Percentiles rank a stretch among this genome's conserved stretches.
phyloP scores from a whole-genome alignment of 768 basidiomycete species.

The Kwoniella pini region DNA sequence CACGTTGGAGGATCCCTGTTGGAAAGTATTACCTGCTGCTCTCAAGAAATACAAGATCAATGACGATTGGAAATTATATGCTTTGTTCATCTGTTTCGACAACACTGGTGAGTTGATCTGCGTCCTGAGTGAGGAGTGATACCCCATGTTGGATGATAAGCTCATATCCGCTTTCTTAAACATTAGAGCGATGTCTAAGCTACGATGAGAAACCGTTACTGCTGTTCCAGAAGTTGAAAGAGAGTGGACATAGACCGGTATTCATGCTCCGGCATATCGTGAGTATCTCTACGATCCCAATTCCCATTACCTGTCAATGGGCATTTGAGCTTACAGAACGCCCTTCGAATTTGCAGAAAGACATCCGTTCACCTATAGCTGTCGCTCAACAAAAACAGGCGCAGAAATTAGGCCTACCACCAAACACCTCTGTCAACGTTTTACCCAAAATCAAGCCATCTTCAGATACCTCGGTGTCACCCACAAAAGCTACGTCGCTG shows the following conservation, averaged over 20 bases:
- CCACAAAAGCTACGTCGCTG: slow-evolving; percentile 35
- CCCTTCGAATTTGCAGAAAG: slow-evolving; percentile 54
- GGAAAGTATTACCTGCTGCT: slow-evolving; percentile 96
- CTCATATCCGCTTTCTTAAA: background rate
- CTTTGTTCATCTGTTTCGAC: slow-evolving; percentile 99
- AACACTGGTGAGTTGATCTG: slow-evolving; percentile 69
- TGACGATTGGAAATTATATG: slow-evolving; percentile 98
- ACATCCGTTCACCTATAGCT: slow-evolving; percentile 94
- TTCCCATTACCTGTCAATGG: too few relatives aligned
- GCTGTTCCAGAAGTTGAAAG: slow-evolving; percentile 95
- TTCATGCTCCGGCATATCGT: slow-evolving; percentile 70
- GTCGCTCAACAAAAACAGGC: slow-evolving; percentile 97
- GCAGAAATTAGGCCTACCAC: slow-evolving; percentile 59
- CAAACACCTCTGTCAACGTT: slow-evolving; percentile 27
- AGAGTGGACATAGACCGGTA: slow-evolving; percentile 94
- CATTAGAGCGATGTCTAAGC: slow-evolving; percentile 85
- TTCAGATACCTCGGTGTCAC: slow-evolving; percentile 29
- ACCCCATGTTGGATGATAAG: slow-evolving; percentile 57
- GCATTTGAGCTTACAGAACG: background rate
- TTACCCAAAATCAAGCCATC: slow-evolving; percentile 40
- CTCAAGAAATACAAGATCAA: slow-evolving; percentile 99
- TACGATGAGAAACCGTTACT: slow-evolving; percentile 97
- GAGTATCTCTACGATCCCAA: too few relatives aligned
- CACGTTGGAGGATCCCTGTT: slow-evolving; percentile 94
- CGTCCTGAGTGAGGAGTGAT: background rate